A percentile compares a stretch with the other conserved stretches of the same genome.
phyloP scores from a whole-genome alignment of 116 monocot genomes.

The Trichopus zeylanicus region DNA sequence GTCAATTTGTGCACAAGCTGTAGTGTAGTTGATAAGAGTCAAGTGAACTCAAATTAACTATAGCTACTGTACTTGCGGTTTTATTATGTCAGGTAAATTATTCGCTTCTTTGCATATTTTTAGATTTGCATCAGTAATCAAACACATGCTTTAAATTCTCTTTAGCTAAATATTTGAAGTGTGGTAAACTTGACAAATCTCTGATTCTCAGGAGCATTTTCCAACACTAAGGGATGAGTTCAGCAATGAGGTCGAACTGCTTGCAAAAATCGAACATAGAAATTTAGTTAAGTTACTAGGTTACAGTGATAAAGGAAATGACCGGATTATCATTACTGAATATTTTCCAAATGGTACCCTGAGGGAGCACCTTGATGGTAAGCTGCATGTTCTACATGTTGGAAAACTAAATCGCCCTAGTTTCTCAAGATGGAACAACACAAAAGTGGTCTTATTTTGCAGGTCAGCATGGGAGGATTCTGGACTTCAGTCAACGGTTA shows the following conservation, averaged over 20 bases:
- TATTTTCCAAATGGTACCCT: slow-evolving; percentile 87
- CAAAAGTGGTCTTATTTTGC: slow-evolving; percentile 2
- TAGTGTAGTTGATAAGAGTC: too few relatives aligned
- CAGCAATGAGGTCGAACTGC: slow-evolving; percentile 76
- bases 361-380: slow-evolving; percentile 87
- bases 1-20: too few relatives aligned
- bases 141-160: too few relatives aligned
- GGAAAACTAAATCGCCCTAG: neutral
- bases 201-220: slow-evolving; percentile 20
- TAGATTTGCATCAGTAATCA: too few relatives aligned
- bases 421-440: slow-evolving; percentile 1
- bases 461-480: slow-evolving; percentile 59
- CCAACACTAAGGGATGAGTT: slow-evolving; percentile 41
- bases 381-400: neutral
- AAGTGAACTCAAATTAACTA: too few relatives aligned
- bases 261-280: slow-evolving; percentile 74
- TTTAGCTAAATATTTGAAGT: too few relatives aligned
- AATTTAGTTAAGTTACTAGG: slow-evolving; percentile 78
- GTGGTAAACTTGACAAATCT: neutral
- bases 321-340: slow-evolving; percentile 71
- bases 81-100: too few relatives aligned
- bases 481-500: slow-evolving; percentile 85
- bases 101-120: too few relatives aligned
- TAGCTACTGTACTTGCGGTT: too few relatives aligned
- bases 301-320: slow-evolving; percentile 62